These are phyloP conservation scores for Eucalyptus camaldulensis DNA, from an alignment of 345 rosid species.

Conservation along the genomic window DNA sequence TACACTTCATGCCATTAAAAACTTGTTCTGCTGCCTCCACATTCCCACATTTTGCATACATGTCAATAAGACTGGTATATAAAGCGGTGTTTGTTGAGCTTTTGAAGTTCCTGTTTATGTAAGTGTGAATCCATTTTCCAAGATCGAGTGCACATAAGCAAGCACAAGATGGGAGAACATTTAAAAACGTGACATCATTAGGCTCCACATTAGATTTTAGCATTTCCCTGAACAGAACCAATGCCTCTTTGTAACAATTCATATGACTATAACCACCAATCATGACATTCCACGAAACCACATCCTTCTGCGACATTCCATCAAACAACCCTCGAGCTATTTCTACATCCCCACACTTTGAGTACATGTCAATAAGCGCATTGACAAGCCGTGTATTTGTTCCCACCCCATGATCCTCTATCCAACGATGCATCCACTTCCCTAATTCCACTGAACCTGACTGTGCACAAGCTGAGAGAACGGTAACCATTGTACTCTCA, in stretches of 20 bases:
- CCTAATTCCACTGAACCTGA: constrained; percentile 38
- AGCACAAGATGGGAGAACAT: constrained; percentile 55
- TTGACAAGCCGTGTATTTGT: constrained; percentile 30
- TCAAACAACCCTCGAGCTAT: constrained; percentile 29
- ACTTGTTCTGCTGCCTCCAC: constrained; percentile 34
- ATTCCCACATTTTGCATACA: constrained; percentile 60
- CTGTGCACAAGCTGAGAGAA: constrained; percentile 61
- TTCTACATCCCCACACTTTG: constrained; percentile 42
- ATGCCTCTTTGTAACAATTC: constrained; percentile 34
- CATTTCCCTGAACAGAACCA: constrained; percentile 43
- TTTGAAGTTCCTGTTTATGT: constrained; percentile 24
- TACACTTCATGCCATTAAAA: constrained; percentile 16
- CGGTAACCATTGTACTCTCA: constrained; percentile 52
- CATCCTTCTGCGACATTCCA: constrained; percentile 24
- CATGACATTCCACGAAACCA: constrained; percentile 56
- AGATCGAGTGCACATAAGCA: constrained; percentile 45
- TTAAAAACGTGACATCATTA: constrained; percentile 39
- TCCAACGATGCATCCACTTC: constrained; percentile 32
- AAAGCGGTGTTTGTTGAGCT: constrained; percentile 7
- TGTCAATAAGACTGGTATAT: constrained; percentile 48
- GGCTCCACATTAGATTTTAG: constrained; percentile 25
- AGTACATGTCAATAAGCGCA: constrained; percentile 62
- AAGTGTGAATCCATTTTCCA: constrained; percentile 63
- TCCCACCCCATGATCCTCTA: constrained; percentile 26
- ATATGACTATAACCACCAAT: constrained; percentile 40